These are phyloP conservation scores for Phlegmacium glaucopus DNA, from an alignment of 768 basidiomycete species.

Conservation along the genomic window DNA sequence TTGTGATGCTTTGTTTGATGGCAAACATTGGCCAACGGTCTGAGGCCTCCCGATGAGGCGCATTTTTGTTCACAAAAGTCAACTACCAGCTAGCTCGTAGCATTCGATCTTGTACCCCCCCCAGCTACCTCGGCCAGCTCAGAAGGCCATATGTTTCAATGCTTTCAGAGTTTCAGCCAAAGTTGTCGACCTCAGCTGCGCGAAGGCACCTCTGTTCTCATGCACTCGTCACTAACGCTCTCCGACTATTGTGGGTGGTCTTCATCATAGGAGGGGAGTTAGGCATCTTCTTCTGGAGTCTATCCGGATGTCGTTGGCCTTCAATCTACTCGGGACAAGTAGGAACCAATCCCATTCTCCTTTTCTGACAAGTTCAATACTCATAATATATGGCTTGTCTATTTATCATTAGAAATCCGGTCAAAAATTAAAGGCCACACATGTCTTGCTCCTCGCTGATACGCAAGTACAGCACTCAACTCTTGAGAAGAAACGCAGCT, in stretches of 20 bases:
- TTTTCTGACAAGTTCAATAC: neutral
- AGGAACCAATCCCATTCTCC: constrained; percentile 4
- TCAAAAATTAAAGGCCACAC: constrained; percentile 32
- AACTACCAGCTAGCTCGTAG: too few species aligned
- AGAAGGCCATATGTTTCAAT: constrained; percentile 1
- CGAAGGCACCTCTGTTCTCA: constrained; percentile 15
- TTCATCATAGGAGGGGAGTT: constrained; percentile 65
- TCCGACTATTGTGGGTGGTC: constrained; percentile 51
- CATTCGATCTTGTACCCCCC: too few species aligned
- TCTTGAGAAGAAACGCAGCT: constrained; percentile 30
- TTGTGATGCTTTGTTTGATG: too few species aligned
- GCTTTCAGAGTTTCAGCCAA: constrained; percentile 9
- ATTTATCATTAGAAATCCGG: constrained; percentile 3
- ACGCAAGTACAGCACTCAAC: constrained; percentile 53
- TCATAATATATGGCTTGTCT: neutral
- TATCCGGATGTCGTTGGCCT: constrained; percentile 63
- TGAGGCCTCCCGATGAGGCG: too few species aligned
- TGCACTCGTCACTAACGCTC: constrained; percentile 30
- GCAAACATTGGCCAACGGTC: too few species aligned
- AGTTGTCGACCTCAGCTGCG: constrained; percentile 8
- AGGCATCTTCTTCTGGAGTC: constrained; percentile 53
- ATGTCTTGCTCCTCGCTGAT: constrained; percentile 68
- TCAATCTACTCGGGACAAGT: constrained; percentile 27
- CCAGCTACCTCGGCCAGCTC: too few species aligned
- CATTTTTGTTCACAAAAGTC: too few species aligned